These are phyloP conservation scores for Xylariaceae sp. DNA, from an alignment of 2,329 filamentous ascomycete genomes.

Conservation along the genomic window DNA sequence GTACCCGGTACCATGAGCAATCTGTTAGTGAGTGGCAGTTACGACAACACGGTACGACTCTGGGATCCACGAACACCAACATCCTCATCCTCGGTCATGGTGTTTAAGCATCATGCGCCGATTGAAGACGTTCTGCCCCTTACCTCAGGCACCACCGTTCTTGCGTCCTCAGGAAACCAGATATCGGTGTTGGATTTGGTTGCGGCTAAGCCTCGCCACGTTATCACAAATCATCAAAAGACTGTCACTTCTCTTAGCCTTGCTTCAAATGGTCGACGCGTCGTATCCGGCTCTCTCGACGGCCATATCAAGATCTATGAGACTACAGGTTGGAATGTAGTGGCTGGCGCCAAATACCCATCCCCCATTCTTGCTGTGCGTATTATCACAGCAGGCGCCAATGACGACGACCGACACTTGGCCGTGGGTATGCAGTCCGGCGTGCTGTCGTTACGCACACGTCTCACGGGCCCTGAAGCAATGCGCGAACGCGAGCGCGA, in stretches of 20 bases:
- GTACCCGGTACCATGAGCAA: conserved; percentile 77
- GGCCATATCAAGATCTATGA: conserved; percentile 98
- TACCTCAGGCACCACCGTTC: conserved; percentile 82
- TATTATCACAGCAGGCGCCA: conserved; percentile 72
- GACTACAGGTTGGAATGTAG: conserved; percentile 92
- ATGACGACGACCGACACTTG: conserved; percentile 86
- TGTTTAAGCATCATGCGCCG: conserved; percentile 90
- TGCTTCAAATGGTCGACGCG: conserved; percentile 78
- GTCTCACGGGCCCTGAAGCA: conserved; percentile 84
- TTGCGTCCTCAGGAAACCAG: conserved; percentile 83
- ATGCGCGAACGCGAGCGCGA: conserved; percentile 76
- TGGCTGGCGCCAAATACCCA: conserved; percentile 92
- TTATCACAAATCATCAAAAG: conserved; percentile 96
- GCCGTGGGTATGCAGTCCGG: conserved; percentile 95
- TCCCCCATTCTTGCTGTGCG: conserved; percentile 86
- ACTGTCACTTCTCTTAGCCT: conserved; percentile 88
- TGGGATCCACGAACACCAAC: conserved; percentile 86
- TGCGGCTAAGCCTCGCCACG: conserved; percentile 83
- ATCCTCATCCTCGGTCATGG: conserved; percentile 73
- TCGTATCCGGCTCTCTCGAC: conserved; percentile 89
- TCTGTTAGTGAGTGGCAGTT: conserved; percentile 87
- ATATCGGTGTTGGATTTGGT: conserved; percentile 93
- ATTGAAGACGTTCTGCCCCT: conserved; percentile 89
- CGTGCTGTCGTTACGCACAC: conserved; percentile 86
- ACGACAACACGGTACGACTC: conserved; percentile 89